These are phyloP conservation scores for Naganishia sp. DNA, from an alignment of 1,284 basidiomycete genomes.

Conservation along the genomic window DNA sequence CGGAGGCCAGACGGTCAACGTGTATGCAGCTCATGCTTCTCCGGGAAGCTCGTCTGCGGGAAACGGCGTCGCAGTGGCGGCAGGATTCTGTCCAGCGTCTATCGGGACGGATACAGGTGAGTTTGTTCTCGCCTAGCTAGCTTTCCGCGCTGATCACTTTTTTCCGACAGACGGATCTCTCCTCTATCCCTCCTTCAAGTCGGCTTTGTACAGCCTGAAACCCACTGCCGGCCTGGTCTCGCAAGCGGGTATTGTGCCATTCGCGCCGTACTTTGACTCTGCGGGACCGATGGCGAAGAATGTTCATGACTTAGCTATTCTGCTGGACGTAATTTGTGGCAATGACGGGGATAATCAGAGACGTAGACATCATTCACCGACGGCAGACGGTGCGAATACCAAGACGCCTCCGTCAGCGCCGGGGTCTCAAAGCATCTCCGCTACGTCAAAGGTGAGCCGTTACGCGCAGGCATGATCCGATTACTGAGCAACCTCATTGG, in stretches of 20 bases:
- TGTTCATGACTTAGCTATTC: conserved; percentile 2
- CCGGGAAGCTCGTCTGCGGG: conserved; percentile 33
- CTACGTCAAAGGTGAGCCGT: too few species aligned
- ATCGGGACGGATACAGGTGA: conserved; percentile 24
- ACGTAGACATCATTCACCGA: too few species aligned
- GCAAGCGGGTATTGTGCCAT: conserved; percentile 10
- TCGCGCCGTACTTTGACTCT: conserved; percentile 24
- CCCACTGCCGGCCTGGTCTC: conserved; percentile 14
- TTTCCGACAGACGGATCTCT: conserved; percentile 10
- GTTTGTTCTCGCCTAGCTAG: neutral
- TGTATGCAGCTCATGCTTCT: conserved; percentile 30
- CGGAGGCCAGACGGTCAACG: conserved; percentile 35
- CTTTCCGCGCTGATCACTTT: neutral
- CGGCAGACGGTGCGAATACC: neutral
- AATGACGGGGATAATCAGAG: conserved; percentile 3
- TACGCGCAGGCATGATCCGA: too few species aligned
- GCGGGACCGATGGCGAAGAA: conserved; percentile 24
- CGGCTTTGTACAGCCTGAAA: conserved; percentile 22
- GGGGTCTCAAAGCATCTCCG: too few species aligned
- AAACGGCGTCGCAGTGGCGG: conserved; percentile 24
- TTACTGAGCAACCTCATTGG: too few species aligned
- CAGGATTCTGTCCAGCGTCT: conserved; percentile 25
- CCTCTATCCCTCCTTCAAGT: conserved; percentile 8
- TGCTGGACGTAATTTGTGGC: conserved; percentile 24
- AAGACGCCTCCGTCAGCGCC: neutral